Percentiles rank a stretch among this genome's conserved stretches.
Conservation (phyloP, 1,139 yeast genomes). For the Magnusiomyces magnusii region DNA sequence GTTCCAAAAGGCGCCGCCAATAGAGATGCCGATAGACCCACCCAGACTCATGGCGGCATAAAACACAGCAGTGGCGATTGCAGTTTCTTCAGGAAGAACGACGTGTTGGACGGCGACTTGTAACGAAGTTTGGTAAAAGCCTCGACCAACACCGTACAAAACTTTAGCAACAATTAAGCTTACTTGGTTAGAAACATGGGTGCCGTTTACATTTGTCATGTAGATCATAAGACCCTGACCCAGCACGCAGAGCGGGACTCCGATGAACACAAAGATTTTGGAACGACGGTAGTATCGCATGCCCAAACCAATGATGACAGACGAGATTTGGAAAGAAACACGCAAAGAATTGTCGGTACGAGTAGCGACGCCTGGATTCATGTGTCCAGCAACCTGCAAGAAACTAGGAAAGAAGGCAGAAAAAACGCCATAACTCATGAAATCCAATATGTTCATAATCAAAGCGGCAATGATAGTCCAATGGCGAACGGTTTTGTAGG, state of each 20-base stretch:
- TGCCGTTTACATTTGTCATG: conserved; percentile 9
- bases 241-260: conserved; percentile 13
- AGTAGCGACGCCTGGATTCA: conserved; percentile 13
- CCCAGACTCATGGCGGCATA: conserved; percentile 25
- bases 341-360: conserved; percentile 14
- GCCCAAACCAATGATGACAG: conserved; percentile 14
- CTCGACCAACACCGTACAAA: conserved; percentile 23
- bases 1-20: conserved; percentile 31
- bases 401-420: conserved; percentile 14
- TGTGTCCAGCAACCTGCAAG: conserved; percentile 14
- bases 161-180: conserved; percentile 19
- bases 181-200: conserved; percentile 7
- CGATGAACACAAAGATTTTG: conserved; percentile 10
- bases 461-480: conserved; percentile 14
- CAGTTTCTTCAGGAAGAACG: conserved; percentile 20
- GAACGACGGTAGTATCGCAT: conserved; percentile 14
- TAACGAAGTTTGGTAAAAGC: conserved; percentile 20
- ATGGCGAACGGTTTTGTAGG: conserved; percentile 12
- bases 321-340: conserved; percentile 14
- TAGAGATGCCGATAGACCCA: conserved; percentile 30
- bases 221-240: conserved; percentile 17
- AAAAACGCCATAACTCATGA: conserved; percentile 10
- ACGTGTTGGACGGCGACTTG: conserved; percentile 22
- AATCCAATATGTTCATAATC: conserved; percentile 12
- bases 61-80: conserved; percentile 22